Conservation (phyloP, 73 alveolate genomes). For the Paramecium sexaurelia region DNA sequence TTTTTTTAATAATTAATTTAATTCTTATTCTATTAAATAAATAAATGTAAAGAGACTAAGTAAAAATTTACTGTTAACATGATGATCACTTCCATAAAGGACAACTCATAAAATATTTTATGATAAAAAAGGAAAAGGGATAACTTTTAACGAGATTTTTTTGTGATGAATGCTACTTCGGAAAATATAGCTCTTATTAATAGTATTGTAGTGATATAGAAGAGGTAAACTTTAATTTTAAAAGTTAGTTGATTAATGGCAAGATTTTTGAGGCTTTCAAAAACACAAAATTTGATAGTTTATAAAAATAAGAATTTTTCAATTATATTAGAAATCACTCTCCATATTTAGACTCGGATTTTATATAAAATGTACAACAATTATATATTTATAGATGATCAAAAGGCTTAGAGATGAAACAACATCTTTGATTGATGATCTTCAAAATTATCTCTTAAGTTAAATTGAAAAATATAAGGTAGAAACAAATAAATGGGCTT, state of each 20-base stretch:
- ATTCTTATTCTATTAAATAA: neutral
- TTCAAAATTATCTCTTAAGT: neutral
- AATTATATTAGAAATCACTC: neutral
- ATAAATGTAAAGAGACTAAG: neutral
- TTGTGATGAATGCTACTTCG: neutral
- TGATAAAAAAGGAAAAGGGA: neutral
- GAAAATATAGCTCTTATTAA: neutral
- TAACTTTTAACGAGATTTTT: neutral
- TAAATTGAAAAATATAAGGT: neutral
- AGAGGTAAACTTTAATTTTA: neutral
- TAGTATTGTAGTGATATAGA: neutral
- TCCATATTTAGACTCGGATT: neutral
- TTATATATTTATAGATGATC: neutral
- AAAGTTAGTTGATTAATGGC: neutral
- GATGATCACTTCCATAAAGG: neutral
- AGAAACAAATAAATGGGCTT: neutral
- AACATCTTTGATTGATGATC: neutral
- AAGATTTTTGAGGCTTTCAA: neutral
- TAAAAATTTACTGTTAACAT: neutral
- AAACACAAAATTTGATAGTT: neutral
- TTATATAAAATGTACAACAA: neutral
- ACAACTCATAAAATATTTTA: neutral
- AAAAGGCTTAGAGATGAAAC: neutral
- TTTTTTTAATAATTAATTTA: too few relatives aligned
- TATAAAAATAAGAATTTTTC: neutral